phyloP scores from a whole-genome alignment of 305 asterid species.

The Solanum hybrid region DNA sequence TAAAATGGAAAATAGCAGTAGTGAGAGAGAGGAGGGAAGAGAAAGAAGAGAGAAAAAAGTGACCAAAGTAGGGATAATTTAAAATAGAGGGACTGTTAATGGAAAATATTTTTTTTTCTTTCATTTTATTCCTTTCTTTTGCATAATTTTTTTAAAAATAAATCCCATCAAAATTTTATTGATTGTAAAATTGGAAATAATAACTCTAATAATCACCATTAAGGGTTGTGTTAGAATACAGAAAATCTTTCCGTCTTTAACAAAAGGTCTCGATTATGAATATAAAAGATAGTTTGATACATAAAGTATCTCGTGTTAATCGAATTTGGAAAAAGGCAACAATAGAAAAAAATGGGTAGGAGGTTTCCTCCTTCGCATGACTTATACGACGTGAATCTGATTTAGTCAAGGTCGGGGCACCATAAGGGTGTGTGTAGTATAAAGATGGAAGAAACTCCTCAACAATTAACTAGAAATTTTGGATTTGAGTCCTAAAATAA shows the following conservation, averaged over 20 bases:
- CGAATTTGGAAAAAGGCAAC: accelerated
- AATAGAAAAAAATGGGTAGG: neutral
- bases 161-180: neutral
- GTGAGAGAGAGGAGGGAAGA: neutral
- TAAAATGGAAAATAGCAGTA: conserved; percentile 4
- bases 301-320: neutral
- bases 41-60: conserved; percentile 12
- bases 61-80: conserved; percentile 21
- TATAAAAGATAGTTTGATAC: neutral
- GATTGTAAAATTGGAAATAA: neutral
- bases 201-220: neutral
- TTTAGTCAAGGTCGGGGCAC: neutral
- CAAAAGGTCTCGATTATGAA: neutral
- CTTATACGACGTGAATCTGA: neutral
- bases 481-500: neutral
- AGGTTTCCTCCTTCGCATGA: neutral
- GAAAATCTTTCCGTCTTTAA: neutral
- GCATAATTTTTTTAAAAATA: neutral
- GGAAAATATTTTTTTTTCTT: neutral
- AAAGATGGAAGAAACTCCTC: neutral
- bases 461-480: neutral
- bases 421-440: neutral
- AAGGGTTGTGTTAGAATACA: neutral
- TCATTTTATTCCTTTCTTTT: neutral
- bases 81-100: neutral